Evolutionary conservation across 495 filamentous ascomycete genomes (phyloP).

Genomic region (Penicillium crystallinum): DNA sequence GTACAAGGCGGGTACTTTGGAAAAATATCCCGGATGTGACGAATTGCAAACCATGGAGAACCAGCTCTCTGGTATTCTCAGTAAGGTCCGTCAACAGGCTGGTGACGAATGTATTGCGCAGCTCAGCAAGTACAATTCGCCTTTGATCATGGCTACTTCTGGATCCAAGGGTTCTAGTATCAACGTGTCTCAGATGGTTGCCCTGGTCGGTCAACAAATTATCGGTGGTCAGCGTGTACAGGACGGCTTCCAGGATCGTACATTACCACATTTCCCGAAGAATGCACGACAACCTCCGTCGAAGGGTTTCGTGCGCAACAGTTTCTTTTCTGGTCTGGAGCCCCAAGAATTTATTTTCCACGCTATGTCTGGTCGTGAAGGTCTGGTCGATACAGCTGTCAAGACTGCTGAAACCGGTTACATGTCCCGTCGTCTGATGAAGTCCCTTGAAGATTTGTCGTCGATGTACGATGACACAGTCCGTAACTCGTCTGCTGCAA

Average conservation of each 20-base stretch:
- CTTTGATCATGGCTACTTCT: constrained; percentile 93
- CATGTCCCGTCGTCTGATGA: constrained; percentile 98
- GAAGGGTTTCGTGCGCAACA: constrained; percentile 95
- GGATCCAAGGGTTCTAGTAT: constrained; percentile 95
- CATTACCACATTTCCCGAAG: constrained; percentile 91
- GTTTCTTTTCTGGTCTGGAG: constrained; percentile 88
- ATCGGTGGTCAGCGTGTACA: constrained; percentile 89
- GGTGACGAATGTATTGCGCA: constrained; percentile 88
- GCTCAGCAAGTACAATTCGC: constrained; percentile 86
- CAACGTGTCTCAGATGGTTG: constrained; percentile 99
- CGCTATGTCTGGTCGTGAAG: constrained; percentile 96
- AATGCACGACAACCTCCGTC: constrained; percentile 83
- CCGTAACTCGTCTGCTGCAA: constrained; percentile 72
- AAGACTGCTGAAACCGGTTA: constrained; percentile 99
- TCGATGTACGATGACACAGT: constrained; percentile 92
- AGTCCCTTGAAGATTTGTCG: constrained; percentile 90
- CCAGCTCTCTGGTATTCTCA: constrained; percentile 82
- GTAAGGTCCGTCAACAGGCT: constrained; percentile 80
- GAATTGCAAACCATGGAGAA: constrained; percentile 92
- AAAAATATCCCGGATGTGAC: constrained; percentile 81
- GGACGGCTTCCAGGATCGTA: constrained; percentile 94
- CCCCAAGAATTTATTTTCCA: constrained; percentile 97
- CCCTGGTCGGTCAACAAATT: constrained; percentile 95
- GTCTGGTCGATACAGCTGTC: constrained; percentile 98
- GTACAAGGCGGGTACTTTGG: constrained; percentile 70